phyloP scores from a whole-genome alignment of 1,284 basidiomycete genomes.

The Rhodotorula glutinis region DNA sequence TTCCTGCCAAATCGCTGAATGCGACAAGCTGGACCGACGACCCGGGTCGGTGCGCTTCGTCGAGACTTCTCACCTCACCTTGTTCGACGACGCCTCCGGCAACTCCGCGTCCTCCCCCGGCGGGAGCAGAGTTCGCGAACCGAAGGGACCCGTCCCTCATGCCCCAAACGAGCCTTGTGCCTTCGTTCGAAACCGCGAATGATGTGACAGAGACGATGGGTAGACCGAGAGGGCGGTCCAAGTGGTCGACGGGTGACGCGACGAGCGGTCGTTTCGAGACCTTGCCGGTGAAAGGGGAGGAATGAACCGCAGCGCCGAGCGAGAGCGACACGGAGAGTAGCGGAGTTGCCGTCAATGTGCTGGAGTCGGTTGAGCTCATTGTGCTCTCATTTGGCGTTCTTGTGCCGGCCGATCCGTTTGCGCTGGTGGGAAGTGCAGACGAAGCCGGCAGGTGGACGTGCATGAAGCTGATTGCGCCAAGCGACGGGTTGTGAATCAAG shows the following conservation, averaged over 20 bases:
- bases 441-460: slow-evolving; percentile 13
- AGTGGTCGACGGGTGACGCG: slow-evolving; percentile 36
- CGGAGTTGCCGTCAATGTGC: neutral
- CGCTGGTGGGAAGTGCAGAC: no score
- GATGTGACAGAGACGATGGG: slow-evolving; percentile 23
- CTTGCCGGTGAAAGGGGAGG: slow-evolving; percentile 41
- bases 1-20: slow-evolving; percentile 18
- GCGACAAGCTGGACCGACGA: slow-evolving; percentile 8
- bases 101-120: neutral
- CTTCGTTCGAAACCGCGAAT: slow-evolving; percentile 31
- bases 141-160: slow-evolving; percentile 39
- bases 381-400: neutral
- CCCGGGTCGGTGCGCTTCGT: slow-evolving; percentile 17
- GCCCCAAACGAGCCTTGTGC: slow-evolving; percentile 35
- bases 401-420: neutral
- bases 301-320: slow-evolving; percentile 35
- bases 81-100: slow-evolving; percentile 17
- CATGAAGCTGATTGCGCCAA: slow-evolving; percentile 36
- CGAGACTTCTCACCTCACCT: slow-evolving; percentile 12
- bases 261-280: slow-evolving; percentile 32
- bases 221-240: slow-evolving; percentile 28
- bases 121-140: slow-evolving; percentile 5
- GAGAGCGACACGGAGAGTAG: slow-evolving; percentile 36
- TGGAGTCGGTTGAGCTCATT: neutral
- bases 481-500: slow-evolving; percentile 34